Conservation (phyloP, 345 rosid species). For the Eucalyptus shirleyi region DNA sequence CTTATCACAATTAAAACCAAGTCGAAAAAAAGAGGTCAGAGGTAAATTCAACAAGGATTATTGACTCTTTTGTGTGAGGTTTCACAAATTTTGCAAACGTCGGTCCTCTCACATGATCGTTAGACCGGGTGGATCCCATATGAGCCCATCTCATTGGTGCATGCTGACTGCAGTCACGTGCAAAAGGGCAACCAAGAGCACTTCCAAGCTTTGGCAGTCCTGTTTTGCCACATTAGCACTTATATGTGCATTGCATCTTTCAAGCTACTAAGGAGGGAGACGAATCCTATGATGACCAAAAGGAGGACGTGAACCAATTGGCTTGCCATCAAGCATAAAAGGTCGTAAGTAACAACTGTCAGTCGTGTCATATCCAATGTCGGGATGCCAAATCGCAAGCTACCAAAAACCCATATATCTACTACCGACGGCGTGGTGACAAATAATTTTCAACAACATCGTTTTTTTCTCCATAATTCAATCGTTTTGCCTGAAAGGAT, state of each 20-base stretch:
- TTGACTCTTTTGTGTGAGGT: background rate
- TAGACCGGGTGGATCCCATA: background rate
- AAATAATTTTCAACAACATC: background rate
- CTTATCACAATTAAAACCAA: background rate
- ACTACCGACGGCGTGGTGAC: background rate
- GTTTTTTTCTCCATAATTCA: background rate
- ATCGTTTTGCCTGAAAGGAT: background rate
- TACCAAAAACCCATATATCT: background rate
- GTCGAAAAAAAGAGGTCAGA: fast-evolving
- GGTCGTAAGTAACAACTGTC: background rate
- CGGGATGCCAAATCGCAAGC: background rate
- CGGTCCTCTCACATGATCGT: background rate
- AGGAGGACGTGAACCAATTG: background rate
- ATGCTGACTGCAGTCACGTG: background rate
- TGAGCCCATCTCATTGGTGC: background rate
- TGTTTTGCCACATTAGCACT: background rate
- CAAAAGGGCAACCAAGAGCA: background rate
- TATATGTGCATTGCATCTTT: background rate
- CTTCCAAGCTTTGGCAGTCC: background rate
- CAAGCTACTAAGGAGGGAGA: background rate
- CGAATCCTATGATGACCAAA: background rate
- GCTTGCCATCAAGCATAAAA: background rate
- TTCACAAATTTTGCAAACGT: background rate
- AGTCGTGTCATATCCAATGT: background rate
- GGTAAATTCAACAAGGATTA: background rate